phyloP scores from a whole-genome alignment of 2,329 filamentous ascomycete genomes.

The Hymenoscyphus scutula region DNA sequence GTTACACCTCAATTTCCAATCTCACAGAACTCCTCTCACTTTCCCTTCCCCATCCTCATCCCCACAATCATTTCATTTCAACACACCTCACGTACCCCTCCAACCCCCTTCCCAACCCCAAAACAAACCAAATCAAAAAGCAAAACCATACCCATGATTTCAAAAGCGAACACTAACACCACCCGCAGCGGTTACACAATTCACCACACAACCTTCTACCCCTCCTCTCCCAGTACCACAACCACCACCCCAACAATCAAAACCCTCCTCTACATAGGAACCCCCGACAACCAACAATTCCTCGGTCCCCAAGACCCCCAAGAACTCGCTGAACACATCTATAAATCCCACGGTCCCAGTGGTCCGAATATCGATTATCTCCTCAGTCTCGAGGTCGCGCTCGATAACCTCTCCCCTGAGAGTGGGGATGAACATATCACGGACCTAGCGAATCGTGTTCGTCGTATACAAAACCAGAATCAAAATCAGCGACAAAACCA shows the following conservation, averaged over 20 bases:
- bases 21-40: too few species aligned
- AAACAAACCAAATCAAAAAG: not conserved
- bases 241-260: slow-evolving; percentile 40
- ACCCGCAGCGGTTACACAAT: slow-evolving; percentile 75
- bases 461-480: slow-evolving; percentile 54
- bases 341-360: slow-evolving; percentile 73
- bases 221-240: slow-evolving; percentile 37
- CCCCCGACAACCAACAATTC: slow-evolving; percentile 91
- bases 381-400: slow-evolving; percentile 71
- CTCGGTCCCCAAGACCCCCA: slow-evolving; percentile 78
- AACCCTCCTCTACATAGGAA: slow-evolving; percentile 87
- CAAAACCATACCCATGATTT: not conserved
- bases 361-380: slow-evolving; percentile 90
- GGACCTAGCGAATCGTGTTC: slow-evolving; percentile 73
- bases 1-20: too few species aligned
- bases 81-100: not conserved
- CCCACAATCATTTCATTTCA: too few species aligned
- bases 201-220: slow-evolving; percentile 83
- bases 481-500: too few species aligned
- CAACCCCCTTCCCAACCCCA: not conserved
- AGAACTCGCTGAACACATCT: slow-evolving; percentile 76
- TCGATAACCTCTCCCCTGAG: slow-evolving; percentile 69
- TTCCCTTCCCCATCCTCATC: not conserved
- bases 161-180: not conserved
- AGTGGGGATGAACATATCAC: slow-evolving; percentile 82